Conservation (phyloP, 2,329 filamentous ascomycete genomes). For the Moelleriella libera region DNA sequence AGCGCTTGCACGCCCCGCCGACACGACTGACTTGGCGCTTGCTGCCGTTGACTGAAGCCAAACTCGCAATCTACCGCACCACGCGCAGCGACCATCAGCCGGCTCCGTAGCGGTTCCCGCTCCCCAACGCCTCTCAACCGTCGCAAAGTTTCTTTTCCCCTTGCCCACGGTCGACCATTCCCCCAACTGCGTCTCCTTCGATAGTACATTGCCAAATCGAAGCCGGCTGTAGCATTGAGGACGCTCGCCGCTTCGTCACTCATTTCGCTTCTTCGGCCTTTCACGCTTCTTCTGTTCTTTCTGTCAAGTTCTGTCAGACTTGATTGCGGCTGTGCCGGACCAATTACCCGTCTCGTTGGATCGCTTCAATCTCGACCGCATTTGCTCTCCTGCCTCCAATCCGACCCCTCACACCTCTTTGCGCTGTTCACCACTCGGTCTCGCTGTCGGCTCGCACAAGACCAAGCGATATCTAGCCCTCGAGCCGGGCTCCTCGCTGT, state of each 20-base stretch:
- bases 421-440: too few relatives aligned
- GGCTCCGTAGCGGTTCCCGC: too few relatives aligned
- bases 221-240: neutral
- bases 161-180: neutral
- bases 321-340: constrained; percentile 8
- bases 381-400: neutral
- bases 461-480: too few relatives aligned
- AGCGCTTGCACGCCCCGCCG: neutral
- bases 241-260: constrained; percentile 3
- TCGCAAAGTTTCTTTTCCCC: neutral
- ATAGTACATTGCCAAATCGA: neutral
- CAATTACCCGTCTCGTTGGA: neutral
- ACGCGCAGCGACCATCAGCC: too few relatives aligned
- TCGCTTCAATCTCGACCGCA: neutral
- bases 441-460: too few relatives aligned
- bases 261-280: constrained; percentile 4
- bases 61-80: neutral
- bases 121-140: neutral
- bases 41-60: neutral
- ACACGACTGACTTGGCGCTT: neutral
- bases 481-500: neutral
- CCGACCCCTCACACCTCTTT: too few relatives aligned
- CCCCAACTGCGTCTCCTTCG: neutral
- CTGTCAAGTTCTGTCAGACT: neutral
- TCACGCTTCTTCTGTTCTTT: neutral